Base-by-base conservation (phyloP, 2,329 filamentous ascomycete species). In the Curvularia eragrostidis region DNA sequence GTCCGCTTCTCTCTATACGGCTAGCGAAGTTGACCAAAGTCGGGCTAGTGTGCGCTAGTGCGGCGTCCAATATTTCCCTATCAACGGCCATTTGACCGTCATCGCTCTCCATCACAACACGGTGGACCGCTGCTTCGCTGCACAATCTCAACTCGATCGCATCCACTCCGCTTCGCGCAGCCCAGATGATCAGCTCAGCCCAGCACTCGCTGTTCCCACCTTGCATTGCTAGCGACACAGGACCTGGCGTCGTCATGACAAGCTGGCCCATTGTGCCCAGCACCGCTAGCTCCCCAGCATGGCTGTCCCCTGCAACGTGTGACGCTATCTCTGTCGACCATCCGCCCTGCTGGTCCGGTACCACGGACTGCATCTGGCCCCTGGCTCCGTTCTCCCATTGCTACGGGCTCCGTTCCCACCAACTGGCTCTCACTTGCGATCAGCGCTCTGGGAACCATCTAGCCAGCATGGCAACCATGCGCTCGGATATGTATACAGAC, bases 331-430 rank as follows among this genome's bases (percentile, higher is more conserved):
- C 47, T 26, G 32, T 55, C 26, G 24, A 48, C 39, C 38, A 44
- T 51, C 52, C 48, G 42, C 34, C 52, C 44, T 50, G 34, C 56
- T 48, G 42, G 41, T 58, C 54, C 46, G 36, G 34, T 21, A 46
- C 46, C 50, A 38, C 34, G 21, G 47, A 48, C 24, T 48, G 44
- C 30, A 34, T 21, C 34, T 26, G 12, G 44, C 46, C 43, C 42
- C 26, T 30, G 36, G 47, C 50, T 24, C 39, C 34, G 52, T 58
- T 58, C 15, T 42, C 52, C 39, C 42, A 51, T 42, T n/a, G 41
- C 52, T 46, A 23, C 30, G 26, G 56, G 32, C 41, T 55, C 51
- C 46, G 48, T 36, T 47, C 32, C 39, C 26, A 28, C 43, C 50
- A 52, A 42, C 34, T 47, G 38, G 32, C 26, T 26, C 5, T 34